These are phyloP conservation scores for Metschnikowia sp. DNA, from an alignment of 805 yeast species.

Conservation along the genomic window DNA sequence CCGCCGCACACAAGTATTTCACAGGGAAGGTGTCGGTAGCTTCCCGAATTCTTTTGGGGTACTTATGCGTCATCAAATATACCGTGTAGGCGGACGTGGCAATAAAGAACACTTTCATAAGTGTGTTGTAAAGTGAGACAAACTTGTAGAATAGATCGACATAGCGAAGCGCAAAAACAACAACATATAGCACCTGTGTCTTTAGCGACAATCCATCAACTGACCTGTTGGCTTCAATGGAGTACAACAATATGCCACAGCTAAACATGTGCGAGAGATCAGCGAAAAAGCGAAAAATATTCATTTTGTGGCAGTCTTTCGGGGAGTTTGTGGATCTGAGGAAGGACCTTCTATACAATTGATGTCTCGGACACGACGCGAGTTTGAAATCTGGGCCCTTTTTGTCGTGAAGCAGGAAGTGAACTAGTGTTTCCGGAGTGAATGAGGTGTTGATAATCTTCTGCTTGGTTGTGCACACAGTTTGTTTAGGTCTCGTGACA, in stretches of 20 bases:
- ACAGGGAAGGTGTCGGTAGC: slow-evolving; percentile 70
- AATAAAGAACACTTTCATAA: slow-evolving; percentile 81
- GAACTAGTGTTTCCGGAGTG: no score
- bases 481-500: no score
- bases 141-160: slow-evolving; percentile 57
- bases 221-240: slow-evolving; percentile 61
- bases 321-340: no score
- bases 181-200: slow-evolving; percentile 75
- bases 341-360: no score
- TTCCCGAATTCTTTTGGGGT: slow-evolving; percentile 56
- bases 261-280: slow-evolving; percentile 83
- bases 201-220: slow-evolving; percentile 84
- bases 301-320: slow-evolving; percentile 24
- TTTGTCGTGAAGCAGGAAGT: no score
- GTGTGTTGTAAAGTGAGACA: slow-evolving; percentile 67
- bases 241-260: slow-evolving; percentile 68
- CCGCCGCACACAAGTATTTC: slow-evolving; percentile 63
- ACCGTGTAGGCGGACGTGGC: slow-evolving; percentile 72
- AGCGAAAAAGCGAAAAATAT: slow-evolving; percentile 48
- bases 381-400: no score
- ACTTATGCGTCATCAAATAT: slow-evolving; percentile 62
- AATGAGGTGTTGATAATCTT: no score
- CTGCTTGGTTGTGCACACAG: no score
- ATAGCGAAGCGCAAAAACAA: slow-evolving; percentile 74
- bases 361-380: no score